A percentile compares a stretch with the other conserved stretches of the same genome.
phyloP scores from a whole-genome alignment of 345 rosid species.

The Geranium brycei region DNA sequence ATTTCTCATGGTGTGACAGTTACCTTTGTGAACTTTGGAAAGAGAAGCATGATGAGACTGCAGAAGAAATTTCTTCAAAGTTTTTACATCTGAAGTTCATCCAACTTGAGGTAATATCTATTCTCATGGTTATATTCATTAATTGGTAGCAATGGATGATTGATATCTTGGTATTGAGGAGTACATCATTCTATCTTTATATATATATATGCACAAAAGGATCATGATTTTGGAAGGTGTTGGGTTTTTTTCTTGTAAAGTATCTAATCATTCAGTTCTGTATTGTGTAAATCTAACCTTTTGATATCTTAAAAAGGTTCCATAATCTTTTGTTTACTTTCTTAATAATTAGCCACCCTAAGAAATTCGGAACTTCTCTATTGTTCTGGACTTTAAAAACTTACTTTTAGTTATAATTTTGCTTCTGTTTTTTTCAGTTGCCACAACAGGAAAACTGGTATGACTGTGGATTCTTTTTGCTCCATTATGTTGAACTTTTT shows the following conservation, averaged over 20 bases:
- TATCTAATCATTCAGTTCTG: too few relatives aligned
- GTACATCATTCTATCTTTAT: too few relatives aligned
- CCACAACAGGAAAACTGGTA: constrained; percentile 95
- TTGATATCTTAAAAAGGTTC: too few relatives aligned
- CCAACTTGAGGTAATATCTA: constrained; percentile 63
- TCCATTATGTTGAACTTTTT: constrained; percentile 88
- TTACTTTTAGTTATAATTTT: constrained; percentile 6
- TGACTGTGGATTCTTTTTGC: constrained; percentile 93
- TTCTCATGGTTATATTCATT: neutral
- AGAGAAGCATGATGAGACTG: constrained; percentile 54
- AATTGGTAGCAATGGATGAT: neutral
- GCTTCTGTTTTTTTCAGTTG: constrained; percentile 37
- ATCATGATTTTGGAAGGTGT: too few relatives aligned
- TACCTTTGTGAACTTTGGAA: constrained; percentile 93
- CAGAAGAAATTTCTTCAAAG: constrained; percentile 54
- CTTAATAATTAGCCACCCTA: too few relatives aligned
- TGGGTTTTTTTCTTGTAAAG: too few relatives aligned
- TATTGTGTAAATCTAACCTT: too few relatives aligned
- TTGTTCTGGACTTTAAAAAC: constrained; percentile 8
- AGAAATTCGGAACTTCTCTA: neutral
- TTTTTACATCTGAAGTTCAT: constrained; percentile 82
- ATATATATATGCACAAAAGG: too few relatives aligned
- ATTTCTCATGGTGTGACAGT: constrained; percentile 31
- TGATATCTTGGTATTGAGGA: neutral
- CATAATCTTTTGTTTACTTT: too few relatives aligned